These are phyloP conservation scores for Macroventuria anomochaeta DNA, from an alignment of 2,329 filamentous ascomycete genomes.

Conservation along the genomic window DNA sequence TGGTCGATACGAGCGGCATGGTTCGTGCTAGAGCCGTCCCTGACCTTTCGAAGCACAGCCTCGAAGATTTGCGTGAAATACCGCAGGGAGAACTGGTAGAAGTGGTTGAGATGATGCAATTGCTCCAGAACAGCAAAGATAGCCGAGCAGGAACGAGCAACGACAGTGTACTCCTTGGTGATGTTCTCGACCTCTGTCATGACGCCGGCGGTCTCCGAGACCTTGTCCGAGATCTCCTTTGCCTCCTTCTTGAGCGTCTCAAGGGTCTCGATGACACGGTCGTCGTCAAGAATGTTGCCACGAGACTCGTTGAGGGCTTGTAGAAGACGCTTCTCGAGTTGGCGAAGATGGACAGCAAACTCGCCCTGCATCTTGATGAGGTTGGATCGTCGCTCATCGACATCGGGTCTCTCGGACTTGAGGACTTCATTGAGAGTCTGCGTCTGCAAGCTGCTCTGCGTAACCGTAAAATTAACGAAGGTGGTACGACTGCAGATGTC, in stretches of 20 bases:
- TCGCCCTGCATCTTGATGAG: constrained; percentile 98
- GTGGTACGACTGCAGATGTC: constrained; percentile 98
- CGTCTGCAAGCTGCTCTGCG: constrained; percentile 96
- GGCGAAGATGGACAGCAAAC: constrained; percentile 96
- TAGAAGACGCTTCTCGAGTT: constrained; percentile 90
- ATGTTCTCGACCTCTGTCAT: constrained; percentile 98
- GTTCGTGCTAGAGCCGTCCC: constrained; percentile 73
- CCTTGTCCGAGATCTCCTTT: constrained; percentile 94
- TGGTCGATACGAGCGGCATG: constrained; percentile 83
- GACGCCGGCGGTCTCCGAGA: constrained; percentile 93
- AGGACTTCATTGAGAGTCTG: constrained; percentile 97
- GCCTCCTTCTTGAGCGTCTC: constrained; percentile 98
- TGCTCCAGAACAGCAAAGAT: constrained; percentile 97
- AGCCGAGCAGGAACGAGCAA: constrained; percentile 93
- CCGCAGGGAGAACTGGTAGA: constrained; percentile 98
- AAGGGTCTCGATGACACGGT: constrained; percentile 96
- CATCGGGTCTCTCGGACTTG: constrained; percentile 95
- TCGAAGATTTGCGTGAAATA: constrained; percentile 99
- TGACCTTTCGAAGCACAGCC: constrained; percentile 82
- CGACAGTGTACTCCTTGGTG: constrained; percentile 90
- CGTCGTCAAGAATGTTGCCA: constrained; percentile 97
- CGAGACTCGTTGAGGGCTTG: constrained; percentile 97
- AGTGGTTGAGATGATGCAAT: constrained; percentile 97
- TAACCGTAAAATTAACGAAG: constrained; percentile 99
- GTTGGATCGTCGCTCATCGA: constrained; percentile 94